These are phyloP conservation scores for Arachnomyces sp. DNA, from an alignment of 2,329 filamentous ascomycete genomes.

Conservation along the genomic window DNA sequence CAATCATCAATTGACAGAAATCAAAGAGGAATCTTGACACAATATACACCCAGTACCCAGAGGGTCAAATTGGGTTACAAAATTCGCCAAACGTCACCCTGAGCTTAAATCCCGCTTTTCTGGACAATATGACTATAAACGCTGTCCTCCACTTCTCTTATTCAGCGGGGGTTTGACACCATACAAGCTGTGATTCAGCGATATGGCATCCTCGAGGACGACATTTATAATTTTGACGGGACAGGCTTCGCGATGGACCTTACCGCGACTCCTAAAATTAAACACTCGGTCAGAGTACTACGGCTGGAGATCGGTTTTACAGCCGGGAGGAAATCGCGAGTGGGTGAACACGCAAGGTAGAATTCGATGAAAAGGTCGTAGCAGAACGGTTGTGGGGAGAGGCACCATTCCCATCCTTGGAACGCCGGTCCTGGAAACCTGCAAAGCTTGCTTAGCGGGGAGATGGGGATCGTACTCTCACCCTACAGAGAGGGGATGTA, in stretches of 20 bases:
- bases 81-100: constrained; percentile 1
- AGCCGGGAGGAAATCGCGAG: constrained; percentile 3
- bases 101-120: neutral
- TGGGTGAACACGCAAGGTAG: too few species aligned
- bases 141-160: neutral
- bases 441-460: too few species aligned
- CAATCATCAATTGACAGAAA: too few species aligned
- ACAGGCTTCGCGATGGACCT: constrained; percentile 8
- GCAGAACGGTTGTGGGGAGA: too few species aligned
- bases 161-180: neutral
- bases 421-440: too few species aligned
- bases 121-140: constrained; percentile 1
- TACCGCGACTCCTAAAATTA: constrained; percentile 2
- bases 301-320: neutral
- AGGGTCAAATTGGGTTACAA: constrained; percentile 1
- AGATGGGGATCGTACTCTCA: too few species aligned
- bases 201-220: constrained; percentile 7
- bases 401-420: too few species aligned
- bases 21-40: too few species aligned
- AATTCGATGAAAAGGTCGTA: too few species aligned
- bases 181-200: constrained; percentile 1
- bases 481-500: too few species aligned
- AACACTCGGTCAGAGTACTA: neutral
- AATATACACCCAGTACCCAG: too few species aligned
- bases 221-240: constrained; percentile 13